Evolutionary conservation across 257 asterid genomes (phyloP).

Genomic region (Sherardia arvensis): DNA sequence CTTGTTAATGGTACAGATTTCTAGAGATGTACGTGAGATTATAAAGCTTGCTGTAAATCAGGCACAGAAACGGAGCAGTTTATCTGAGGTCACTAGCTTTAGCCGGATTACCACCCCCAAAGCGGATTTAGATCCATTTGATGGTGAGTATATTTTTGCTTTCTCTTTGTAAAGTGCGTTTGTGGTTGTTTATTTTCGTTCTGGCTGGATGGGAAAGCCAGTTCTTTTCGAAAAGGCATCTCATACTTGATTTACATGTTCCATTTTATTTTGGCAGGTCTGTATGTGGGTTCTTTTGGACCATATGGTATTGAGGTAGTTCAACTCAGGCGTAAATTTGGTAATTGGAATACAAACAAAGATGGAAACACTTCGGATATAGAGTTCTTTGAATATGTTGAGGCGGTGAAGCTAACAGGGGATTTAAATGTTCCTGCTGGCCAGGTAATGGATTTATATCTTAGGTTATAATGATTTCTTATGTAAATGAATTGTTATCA

Average conservation of each 20-base stretch:
- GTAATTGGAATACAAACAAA: conserved; percentile 61
- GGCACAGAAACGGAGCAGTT: conserved; percentile 58
- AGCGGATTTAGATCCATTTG: conserved; percentile 87
- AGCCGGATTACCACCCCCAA: conserved; percentile 53
- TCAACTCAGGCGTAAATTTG: conserved; percentile 84
- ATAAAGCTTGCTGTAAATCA: conserved; percentile 77
- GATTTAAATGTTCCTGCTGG: conserved; percentile 98
- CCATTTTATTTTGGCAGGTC: conserved; percentile 38
- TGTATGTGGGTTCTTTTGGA: conserved; percentile 94
- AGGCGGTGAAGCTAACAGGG: conserved; percentile 95
- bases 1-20: conserved; percentile 33
- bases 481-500: not conserved
- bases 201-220: not conserved
- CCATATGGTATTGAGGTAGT: conserved; percentile 95
- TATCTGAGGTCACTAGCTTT: conserved; percentile 74
- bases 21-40: conserved; percentile 79
- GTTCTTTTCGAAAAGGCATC: not conserved
- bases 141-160: conserved; percentile 41
- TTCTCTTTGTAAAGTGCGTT: not conserved
- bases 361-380: conserved; percentile 52
- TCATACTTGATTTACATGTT: conserved; percentile 3
- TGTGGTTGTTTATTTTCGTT: not conserved
- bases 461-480: conserved; percentile 1
- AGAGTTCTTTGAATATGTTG: conserved; percentile 94
- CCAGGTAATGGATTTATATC: conserved; percentile 36